Conservation (phyloP, 371 early-diverging fungal species). For the Capniomyces stellatus region DNA sequence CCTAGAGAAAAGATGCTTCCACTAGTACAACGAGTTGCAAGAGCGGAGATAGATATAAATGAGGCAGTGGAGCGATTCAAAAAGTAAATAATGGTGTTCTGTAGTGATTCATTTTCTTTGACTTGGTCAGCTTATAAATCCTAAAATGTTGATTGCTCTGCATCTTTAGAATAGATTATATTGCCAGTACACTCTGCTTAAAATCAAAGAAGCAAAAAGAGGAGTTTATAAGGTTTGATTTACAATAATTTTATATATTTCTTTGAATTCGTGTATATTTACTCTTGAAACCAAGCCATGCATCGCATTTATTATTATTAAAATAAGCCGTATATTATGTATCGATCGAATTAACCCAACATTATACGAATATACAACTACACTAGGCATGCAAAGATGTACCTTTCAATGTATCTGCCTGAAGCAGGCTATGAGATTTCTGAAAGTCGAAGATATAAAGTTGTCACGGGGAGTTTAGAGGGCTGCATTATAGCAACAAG, state of each 20-base stretch:
- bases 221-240: conserved; percentile 10
- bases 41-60: conserved; percentile 2
- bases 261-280: no score
- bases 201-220: conserved; percentile 4
- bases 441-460: conserved; percentile 53
- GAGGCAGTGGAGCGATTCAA: conserved; percentile 7
- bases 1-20: conserved; percentile 23
- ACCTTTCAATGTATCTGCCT: conserved; percentile 58
- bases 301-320: no score
- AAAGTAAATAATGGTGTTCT: conserved; percentile 6
- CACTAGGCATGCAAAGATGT: conserved; percentile 35
- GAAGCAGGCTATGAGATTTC: conserved; percentile 65
- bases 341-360: no score
- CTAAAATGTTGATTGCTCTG: no score
- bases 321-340: no score
- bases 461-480: conserved; percentile 46
- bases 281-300: no score
- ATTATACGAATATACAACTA: no score
- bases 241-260: no score
- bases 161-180: conserved; percentile 13
- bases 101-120: no score
- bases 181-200: conserved; percentile 12
- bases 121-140: no score
- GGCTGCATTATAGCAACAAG: conserved; percentile 72
- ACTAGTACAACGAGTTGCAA: conserved; percentile 30